A percentile compares a stretch with the other conserved stretches of the same genome.
These are phyloP conservation scores for Porogramme epimiltina DNA, from an alignment of 1,284 basidiomycete genomes.

Conservation along the genomic window DNA sequence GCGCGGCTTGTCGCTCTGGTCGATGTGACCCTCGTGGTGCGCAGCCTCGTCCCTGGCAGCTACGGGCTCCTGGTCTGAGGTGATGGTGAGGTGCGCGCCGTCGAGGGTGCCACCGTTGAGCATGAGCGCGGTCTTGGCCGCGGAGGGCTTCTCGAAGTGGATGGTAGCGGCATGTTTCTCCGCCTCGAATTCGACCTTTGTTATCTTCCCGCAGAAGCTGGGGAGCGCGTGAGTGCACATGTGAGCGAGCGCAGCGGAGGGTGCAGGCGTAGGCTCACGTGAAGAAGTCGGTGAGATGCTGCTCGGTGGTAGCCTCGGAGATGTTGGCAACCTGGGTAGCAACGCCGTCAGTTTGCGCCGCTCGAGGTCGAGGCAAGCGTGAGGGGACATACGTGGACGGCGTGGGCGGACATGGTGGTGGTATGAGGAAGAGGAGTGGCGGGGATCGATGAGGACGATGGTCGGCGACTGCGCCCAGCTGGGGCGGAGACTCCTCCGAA, in stretches of 20 bases:
- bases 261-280: slow-evolving; percentile 47
- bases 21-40: slow-evolving; percentile 43
- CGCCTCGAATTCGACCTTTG: slow-evolving; percentile 55
- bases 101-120: slow-evolving; percentile 76
- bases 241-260: slow-evolving; percentile 3
- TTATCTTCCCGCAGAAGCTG: slow-evolving; percentile 82
- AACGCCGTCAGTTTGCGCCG: neutral
- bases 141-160: slow-evolving; percentile 74
- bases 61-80: slow-evolving; percentile 60
- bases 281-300: slow-evolving; percentile 75
- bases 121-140: slow-evolving; percentile 82
- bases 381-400: slow-evolving; percentile 29
- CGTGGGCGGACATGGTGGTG: slow-evolving; percentile 26
- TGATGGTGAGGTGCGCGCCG: slow-evolving; percentile 59
- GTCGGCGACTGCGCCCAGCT: neutral
- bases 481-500: neutral
- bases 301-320: slow-evolving; percentile 57
- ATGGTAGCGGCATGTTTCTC: slow-evolving; percentile 50
- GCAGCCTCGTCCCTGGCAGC: slow-evolving; percentile 51
- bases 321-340: slow-evolving; percentile 63
- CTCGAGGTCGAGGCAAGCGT: too few species aligned
- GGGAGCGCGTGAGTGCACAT: neutral
- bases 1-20: slow-evolving; percentile 82
- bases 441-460: slow-evolving; percentile 16
- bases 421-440: neutral